Evolutionary conservation across 2,329 filamentous ascomycete species (phyloP).

Genomic region (Diplodia scrobiculata): DNA sequence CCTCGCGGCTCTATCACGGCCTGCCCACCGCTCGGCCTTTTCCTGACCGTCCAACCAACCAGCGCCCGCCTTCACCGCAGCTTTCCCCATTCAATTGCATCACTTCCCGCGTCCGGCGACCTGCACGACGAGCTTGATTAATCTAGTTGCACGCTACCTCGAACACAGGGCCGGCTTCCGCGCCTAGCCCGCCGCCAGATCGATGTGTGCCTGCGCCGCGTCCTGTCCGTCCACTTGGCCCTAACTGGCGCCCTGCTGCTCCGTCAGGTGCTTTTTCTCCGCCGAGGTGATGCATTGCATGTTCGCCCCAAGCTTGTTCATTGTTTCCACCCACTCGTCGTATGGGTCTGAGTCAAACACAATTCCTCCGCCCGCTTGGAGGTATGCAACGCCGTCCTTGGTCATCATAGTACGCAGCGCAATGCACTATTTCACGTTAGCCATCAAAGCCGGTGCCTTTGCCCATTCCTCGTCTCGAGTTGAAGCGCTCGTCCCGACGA

Average conservation of each 20-base stretch:
- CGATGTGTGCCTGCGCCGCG: conserved; percentile 35
- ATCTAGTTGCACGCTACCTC: conserved; percentile 14
- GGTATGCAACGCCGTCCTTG: conserved; percentile 86
- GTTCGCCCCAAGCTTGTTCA: conserved; percentile 88
- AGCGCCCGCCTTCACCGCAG: neutral
- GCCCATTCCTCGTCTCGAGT: no score
- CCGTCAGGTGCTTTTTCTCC: conserved; percentile 66
- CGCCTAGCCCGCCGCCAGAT: conserved; percentile 38
- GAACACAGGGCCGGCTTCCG: conserved; percentile 10
- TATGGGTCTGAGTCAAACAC: conserved; percentile 89
- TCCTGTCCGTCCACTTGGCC: conserved; percentile 26
- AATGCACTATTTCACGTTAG: conserved; percentile 53
- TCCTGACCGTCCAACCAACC: neutral
- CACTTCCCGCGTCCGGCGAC: conserved; percentile 21
- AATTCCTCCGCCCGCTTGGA: conserved; percentile 86
- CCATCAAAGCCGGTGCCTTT: neutral
- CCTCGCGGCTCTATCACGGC: conserved; percentile 19
- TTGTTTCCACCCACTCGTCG: conserved; percentile 94
- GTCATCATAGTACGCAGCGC: conserved; percentile 89
- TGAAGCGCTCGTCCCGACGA: no score
- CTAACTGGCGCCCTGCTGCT: conserved; percentile 44
- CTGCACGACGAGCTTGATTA: conserved; percentile 17
- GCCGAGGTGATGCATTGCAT: conserved; percentile 84
- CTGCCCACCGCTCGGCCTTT: neutral
- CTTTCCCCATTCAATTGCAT: conserved; percentile 18